These are phyloP conservation scores for Dioscorea alata DNA, from an alignment of 106 monocot species.

Conservation along the genomic window DNA sequence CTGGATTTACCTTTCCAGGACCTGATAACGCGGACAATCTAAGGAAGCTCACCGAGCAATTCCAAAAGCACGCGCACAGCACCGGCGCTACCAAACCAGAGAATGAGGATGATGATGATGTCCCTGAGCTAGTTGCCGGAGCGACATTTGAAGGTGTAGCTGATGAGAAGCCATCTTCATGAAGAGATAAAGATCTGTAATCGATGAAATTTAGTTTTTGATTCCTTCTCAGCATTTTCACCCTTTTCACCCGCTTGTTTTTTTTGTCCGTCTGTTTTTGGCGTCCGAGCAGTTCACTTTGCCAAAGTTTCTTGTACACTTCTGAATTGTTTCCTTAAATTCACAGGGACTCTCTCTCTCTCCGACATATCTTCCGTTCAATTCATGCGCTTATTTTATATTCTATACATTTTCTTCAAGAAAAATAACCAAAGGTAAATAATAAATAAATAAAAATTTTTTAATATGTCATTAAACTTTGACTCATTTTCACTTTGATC, in stretches of 20 bases:
- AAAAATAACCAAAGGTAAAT: too few species aligned
- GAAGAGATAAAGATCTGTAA: neutral
- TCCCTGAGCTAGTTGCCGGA: slow-evolving; percentile 16
- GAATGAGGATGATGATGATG: slow-evolving; percentile 14
- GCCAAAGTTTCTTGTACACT: too few species aligned
- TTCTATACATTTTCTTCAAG: too few species aligned
- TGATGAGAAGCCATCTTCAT: slow-evolving; percentile 3
- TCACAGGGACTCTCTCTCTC: too few species aligned
- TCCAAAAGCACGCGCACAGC: slow-evolving; percentile 9
- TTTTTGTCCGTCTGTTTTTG: neutral
- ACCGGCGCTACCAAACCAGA: neutral
- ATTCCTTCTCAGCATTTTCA: neutral
- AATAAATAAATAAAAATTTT: too few species aligned
- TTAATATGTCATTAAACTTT: too few species aligned
- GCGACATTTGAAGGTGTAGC: slow-evolving; percentile 18
- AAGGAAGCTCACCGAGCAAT: slow-evolving; percentile 14
- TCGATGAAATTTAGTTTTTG: too few species aligned
- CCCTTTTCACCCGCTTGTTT: neutral
- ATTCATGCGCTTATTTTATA: too few species aligned
- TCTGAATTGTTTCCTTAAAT: too few species aligned
- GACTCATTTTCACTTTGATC: too few species aligned
- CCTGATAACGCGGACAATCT: slow-evolving; percentile 17
- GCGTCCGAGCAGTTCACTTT: too few species aligned
- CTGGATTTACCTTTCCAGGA: neutral
- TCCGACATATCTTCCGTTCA: too few species aligned